Conservation (phyloP, 345 rosid genomes). For the Eucalyptus dawsonii region DNA sequence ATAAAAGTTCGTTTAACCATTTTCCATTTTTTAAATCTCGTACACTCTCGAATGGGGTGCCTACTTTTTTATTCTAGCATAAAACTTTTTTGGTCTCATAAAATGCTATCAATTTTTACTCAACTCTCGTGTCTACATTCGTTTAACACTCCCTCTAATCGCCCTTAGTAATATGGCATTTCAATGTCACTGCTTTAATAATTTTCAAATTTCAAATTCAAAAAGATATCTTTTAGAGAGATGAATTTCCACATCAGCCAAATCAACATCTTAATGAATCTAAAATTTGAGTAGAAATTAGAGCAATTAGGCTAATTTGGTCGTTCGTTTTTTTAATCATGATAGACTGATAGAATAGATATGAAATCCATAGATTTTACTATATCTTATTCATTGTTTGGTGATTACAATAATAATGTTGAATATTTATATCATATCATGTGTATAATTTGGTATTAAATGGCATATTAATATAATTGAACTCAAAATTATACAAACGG, state of each 20-base stretch:
- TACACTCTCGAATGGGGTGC: neutral
- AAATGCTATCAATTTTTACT: neutral
- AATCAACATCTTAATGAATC: neutral
- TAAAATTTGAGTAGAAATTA: too few relatives aligned
- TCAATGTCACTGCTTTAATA: neutral
- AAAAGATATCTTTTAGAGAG: neutral
- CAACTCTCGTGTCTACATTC: neutral
- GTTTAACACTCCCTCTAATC: neutral
- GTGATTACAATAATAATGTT: too few relatives aligned
- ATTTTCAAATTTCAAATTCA: neutral
- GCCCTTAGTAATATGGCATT: neutral
- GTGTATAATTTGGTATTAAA: too few relatives aligned
- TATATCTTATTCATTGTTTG: too few relatives aligned
- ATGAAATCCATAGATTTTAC: too few relatives aligned
- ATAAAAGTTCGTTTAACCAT: neutral
- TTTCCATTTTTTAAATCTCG: neutral
- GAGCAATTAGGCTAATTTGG: accelerated
- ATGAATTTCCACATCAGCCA: accelerated
- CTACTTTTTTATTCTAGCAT: neutral
- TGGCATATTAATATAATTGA: too few relatives aligned
- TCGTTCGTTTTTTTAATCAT: accelerated
- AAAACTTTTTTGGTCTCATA: neutral
- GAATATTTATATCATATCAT: too few relatives aligned
- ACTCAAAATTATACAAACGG: too few relatives aligned
- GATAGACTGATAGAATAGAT: accelerated